Conservation (phyloP, 768 basidiomycete genomes). For the Lactarius sanguifluus region DNA sequence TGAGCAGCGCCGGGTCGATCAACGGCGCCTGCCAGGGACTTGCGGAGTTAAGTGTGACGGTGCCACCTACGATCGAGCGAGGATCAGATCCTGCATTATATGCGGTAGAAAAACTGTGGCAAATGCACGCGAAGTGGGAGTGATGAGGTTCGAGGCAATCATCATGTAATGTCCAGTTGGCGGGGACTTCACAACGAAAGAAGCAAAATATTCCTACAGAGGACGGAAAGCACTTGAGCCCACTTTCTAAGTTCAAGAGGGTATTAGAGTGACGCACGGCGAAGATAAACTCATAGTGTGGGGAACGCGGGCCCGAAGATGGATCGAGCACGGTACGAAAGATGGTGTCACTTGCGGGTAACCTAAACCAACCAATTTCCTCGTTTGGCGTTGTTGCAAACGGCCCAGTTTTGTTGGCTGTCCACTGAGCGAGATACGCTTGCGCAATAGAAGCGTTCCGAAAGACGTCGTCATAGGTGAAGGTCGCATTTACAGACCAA, state of each 20-base stretch:
- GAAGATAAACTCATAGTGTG: slow-evolving; percentile 32
- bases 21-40: slow-evolving; percentile 32
- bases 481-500: slow-evolving; percentile 24
- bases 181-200: not conserved
- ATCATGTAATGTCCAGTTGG: slow-evolving; percentile 6
- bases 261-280: not conserved
- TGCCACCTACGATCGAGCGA: slow-evolving; percentile 29
- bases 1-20: slow-evolving; percentile 30
- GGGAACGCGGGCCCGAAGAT: slow-evolving; percentile 30
- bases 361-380: slow-evolving; percentile 32
- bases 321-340: slow-evolving; percentile 29
- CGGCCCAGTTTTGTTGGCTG: slow-evolving; percentile 15
- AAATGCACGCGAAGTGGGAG: slow-evolving; percentile 21
- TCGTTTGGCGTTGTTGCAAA: slow-evolving; percentile 19
- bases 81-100: not conserved
- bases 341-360: slow-evolving; percentile 20
- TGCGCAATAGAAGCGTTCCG: not conserved
- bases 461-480: slow-evolving; percentile 18
- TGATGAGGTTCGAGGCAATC: slow-evolving; percentile 1
- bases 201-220: slow-evolving; percentile 3
- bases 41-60: slow-evolving; percentile 29
- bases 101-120: not conserved
- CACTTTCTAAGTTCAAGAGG: not conserved
- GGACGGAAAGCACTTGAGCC: not conserved
- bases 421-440: slow-evolving; percentile 14